Evolutionary conservation across 164 flowering plant species (phyloP), one percentile per base, ranked within the genome.

Genomic region (Nymphaea thermarum): DNA sequence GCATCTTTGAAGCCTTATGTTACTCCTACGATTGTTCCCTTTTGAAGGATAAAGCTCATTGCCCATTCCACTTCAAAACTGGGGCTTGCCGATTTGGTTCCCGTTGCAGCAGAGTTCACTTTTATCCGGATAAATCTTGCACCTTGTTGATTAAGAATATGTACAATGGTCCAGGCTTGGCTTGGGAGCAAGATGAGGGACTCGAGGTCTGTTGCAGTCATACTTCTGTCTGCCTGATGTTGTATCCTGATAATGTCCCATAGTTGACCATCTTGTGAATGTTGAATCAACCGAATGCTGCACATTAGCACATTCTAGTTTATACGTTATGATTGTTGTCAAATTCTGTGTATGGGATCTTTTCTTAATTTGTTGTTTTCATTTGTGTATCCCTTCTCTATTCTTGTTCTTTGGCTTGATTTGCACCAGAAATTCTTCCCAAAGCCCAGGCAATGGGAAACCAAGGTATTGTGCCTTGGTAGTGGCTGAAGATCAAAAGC

Each of bases 171-270:
- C 96, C 99, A 79, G 99, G 98, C 78, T 82, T 94, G 75, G 83
- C 91, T 63, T 94, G 95, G 96, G 99, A 94, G 80, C 99, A 91
- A 76, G 99, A 94, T 79, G 99, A 94, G 79, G 98, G 95, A 80
- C 99, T 94, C 77, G 98, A 94, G 98, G 99, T 94, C 87, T 80
- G 99, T 91, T 45, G 71, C 68, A 80, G 70, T 80, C 81, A 74
- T 77, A 77, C 78, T 80, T 71, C 70, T 71, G 51, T 79, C 77
- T 75, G 77, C 69, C 75, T 77, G 62, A 66, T 67, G 73, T 77
- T 75, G 96, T 88, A 91, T 94, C 97, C 93, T 84, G 76, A 77
- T 65, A 43, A 59, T 62, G 36, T 25, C 36, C 1, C 36, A 25
- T 25, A 25, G 36, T 25, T 25, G 36, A 25, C 36, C 16, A 42